Percentiles rank a stretch among this genome's conserved stretches.
These are phyloP conservation scores for Aspergillus fumigatiaffinis DNA, from an alignment of 2,329 filamentous ascomycete genomes.

Conservation along the genomic window DNA sequence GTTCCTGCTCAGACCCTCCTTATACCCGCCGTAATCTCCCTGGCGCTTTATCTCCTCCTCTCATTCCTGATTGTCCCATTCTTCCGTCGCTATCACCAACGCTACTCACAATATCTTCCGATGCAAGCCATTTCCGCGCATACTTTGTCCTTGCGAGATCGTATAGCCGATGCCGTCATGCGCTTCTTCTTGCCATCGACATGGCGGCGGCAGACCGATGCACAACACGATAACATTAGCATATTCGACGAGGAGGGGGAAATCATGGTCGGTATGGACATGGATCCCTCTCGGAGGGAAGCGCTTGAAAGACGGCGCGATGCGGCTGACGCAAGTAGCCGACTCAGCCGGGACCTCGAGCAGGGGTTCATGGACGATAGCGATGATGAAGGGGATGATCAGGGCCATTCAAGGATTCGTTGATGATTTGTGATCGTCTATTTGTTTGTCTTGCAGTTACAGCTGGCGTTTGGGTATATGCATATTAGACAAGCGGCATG, in stretches of 20 bases:
- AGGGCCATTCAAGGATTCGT: slow-evolving; percentile 25
- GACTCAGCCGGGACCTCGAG: slow-evolving; percentile 76
- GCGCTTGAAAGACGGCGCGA: slow-evolving; percentile 43
- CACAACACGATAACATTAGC: slow-evolving; percentile 53
- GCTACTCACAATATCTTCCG: slow-evolving; percentile 71
- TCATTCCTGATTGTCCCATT: slow-evolving; percentile 64
- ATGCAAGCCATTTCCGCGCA: slow-evolving; percentile 51
- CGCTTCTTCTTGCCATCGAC: slow-evolving; percentile 42
- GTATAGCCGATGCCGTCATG: slow-evolving; percentile 39
- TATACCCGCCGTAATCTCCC: slow-evolving; percentile 66
- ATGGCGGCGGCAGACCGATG: slow-evolving; percentile 45
- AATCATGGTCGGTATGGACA: slow-evolving; percentile 49
- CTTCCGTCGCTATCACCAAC: slow-evolving; percentile 65
- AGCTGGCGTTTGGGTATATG: slow-evolving; percentile 4
- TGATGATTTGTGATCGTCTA: slow-evolving; percentile 9
- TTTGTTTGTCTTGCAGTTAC: not conserved
- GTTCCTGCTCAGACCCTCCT: slow-evolving; percentile 56
- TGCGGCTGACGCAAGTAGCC: slow-evolving; percentile 42
- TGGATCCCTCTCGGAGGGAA: slow-evolving; percentile 47
- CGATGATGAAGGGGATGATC: slow-evolving; percentile 51
- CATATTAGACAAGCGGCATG: not conserved
- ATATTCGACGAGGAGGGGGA: slow-evolving; percentile 65
- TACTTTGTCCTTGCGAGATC: slow-evolving; percentile 54
- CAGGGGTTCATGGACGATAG: slow-evolving; percentile 72
- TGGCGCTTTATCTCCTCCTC: slow-evolving; percentile 63